Conservation (phyloP, 108 stramenopile species). For the Schizochytrium sp. region DNA sequence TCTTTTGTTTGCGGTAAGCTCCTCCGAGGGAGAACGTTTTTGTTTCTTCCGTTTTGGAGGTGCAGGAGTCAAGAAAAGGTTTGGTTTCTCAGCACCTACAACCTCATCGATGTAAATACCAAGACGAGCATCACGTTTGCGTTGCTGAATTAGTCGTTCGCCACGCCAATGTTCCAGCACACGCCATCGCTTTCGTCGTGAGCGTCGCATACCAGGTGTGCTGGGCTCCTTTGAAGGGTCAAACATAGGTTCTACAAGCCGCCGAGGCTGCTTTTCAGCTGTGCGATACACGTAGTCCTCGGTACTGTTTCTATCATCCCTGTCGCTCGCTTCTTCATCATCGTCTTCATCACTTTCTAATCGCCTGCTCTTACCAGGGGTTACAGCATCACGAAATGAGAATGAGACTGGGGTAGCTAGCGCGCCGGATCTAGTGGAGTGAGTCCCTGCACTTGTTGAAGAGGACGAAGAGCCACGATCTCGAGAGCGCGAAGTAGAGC, state of each 20-base stretch:
- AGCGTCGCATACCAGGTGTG: not conserved
- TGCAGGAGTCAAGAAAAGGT: not conserved
- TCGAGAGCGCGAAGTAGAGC: too few relatives aligned
- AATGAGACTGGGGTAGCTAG: constrained; percentile 1
- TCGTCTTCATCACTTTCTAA: not conserved
- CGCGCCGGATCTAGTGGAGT: not conserved
- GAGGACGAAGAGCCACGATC: too few relatives aligned
- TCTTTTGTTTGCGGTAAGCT: too few relatives aligned
- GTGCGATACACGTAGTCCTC: not conserved
- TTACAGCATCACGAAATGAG: not conserved
- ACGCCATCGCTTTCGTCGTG: not conserved
- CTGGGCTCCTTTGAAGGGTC: not conserved
- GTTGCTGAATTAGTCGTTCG: constrained; percentile 42
- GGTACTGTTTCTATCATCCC: not conserved
- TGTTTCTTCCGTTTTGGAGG: not conserved
- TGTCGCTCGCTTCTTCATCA: not conserved
- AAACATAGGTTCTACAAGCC: not conserved
- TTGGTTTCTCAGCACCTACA: constrained; percentile 40
- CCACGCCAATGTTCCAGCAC: constrained; percentile 1
- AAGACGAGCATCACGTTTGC: not conserved
- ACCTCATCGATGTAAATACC: constrained; percentile 31
- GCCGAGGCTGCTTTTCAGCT: not conserved
- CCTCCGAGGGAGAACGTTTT: too few relatives aligned
- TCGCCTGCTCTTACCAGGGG: not conserved
- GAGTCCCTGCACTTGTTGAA: too few relatives aligned